These are phyloP conservation scores for Penicillium sp. DNA, from an alignment of 2,329 filamentous ascomycete genomes.

Conservation along the genomic window DNA sequence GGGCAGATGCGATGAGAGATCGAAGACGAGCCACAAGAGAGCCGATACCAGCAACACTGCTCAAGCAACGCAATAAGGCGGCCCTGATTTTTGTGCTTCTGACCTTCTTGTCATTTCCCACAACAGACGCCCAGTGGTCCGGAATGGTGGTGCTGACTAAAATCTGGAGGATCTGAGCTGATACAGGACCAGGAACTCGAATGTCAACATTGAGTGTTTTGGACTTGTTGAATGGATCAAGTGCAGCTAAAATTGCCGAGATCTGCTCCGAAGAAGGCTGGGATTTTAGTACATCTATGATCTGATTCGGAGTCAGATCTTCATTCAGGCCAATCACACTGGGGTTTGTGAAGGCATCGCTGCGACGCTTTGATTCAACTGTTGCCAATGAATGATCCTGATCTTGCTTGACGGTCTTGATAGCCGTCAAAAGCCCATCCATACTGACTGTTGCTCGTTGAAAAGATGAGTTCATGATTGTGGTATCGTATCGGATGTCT, in stretches of 20 bases:
- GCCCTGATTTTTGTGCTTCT: slow-evolving; percentile 29
- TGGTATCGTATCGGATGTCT: slow-evolving; percentile 12
- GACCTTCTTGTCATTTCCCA: slow-evolving; percentile 23
- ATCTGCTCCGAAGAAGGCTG: slow-evolving; percentile 40
- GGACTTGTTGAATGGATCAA: slow-evolving; percentile 36
- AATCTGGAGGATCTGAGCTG: slow-evolving; percentile 72
- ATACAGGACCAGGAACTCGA: slow-evolving; percentile 62
- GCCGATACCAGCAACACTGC: slow-evolving; percentile 74
- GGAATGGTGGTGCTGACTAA: slow-evolving; percentile 74
- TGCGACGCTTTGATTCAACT: slow-evolving; percentile 7
- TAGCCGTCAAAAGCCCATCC: slow-evolving; percentile 41
- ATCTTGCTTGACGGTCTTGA: slow-evolving; percentile 37
- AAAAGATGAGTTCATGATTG: slow-evolving; percentile 17
- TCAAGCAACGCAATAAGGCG: slow-evolving; percentile 63
- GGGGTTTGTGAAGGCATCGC: slow-evolving; percentile 10
- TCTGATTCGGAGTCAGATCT: slow-evolving; percentile 30
- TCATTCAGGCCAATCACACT: slow-evolving; percentile 14
- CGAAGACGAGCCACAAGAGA: slow-evolving; percentile 71
- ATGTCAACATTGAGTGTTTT: slow-evolving; percentile 53
- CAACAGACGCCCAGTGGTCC: slow-evolving; percentile 74
- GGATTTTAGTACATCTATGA: slow-evolving; percentile 41
- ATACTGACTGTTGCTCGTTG: slow-evolving; percentile 26
- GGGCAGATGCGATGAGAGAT: slow-evolving; percentile 49
- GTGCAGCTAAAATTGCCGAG: slow-evolving; percentile 27
- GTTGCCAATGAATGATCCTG: slow-evolving; percentile 18